Evolutionary conservation across 2,329 filamentous ascomycete species (phyloP), one percentile per base, ranked within the genome.

Genomic region (Botrytis tulipae): DNA sequence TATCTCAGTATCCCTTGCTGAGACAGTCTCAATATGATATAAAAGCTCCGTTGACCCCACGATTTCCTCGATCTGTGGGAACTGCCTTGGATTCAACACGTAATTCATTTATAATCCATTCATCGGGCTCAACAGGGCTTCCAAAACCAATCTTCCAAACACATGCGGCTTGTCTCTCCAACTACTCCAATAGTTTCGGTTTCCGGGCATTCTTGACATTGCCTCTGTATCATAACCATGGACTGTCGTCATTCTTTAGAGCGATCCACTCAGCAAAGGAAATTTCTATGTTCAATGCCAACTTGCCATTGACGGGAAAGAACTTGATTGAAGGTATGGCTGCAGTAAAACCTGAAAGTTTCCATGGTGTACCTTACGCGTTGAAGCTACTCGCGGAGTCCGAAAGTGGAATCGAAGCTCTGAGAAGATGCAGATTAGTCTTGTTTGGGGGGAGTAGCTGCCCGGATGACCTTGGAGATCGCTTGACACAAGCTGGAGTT

Each of bases 311-410:
- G 5, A 89, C 89, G 0, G 82, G 82, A 2, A 81, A 83, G n/a
- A 82, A 84, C 25, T 80, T 90, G 2, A 80, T 87, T 2, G 78
- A 81, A 8, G 84, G 84, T 18, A 83, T 89, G 76, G 76, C 80
- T 12, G 79, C 79, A 12, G 79, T 84, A 73, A 75, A 84, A 29
- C 84, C 87, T 0, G 84, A 91, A 71, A 85, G 87, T 32, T 86
- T 92, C 46, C 86, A 90, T 73, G 86, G 84, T 4, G 90, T 92
- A 0, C 90, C 90, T 0, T 92, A 91, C 76, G 86, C 88, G 0
- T 80, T 92, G 29, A 91, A 92, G 77, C 81, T 92, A 0, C 82
- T 92, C 1, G 86, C 86, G 0, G 90, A 92, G 78, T 85, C 85
- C 0, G 82, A 86, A 0, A 84, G 86, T 29, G 90, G 90, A 0